Evolutionary conservation across 164 flowering plant genomes (phyloP).

Genomic region (Stephania yunnanensis): DNA sequence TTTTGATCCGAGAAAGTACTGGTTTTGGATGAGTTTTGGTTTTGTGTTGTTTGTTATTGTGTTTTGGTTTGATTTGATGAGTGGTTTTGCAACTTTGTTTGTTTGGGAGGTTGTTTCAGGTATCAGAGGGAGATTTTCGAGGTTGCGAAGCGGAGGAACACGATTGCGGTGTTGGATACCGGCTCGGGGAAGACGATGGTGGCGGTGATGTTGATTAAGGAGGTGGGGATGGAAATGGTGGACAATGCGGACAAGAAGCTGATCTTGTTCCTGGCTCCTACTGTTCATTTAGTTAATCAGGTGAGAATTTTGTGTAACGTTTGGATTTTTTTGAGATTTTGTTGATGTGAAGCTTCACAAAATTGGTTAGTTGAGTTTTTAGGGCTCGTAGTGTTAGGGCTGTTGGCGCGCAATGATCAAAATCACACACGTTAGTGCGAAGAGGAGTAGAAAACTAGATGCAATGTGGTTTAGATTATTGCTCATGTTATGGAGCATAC

Average conservation of each 20-base stretch:
- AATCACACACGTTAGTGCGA: too few relatives aligned
- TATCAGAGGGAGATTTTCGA: conserved; percentile 59
- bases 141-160: conserved; percentile 62
- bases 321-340: neutral
- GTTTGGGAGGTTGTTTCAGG: conserved; percentile 24
- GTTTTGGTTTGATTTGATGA: neutral
- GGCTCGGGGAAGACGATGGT: conserved; percentile 79
- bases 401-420: too few relatives aligned
- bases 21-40: neutral
- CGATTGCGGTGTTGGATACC: conserved; percentile 73
- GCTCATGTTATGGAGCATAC: too few relatives aligned
- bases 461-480: too few relatives aligned
- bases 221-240: conserved; percentile 33
- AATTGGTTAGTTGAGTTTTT: too few relatives aligned
- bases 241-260: conserved; percentile 25
- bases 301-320: conserved; percentile 11
- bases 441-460: too few relatives aligned
- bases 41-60: neutral
- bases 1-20: conserved; percentile 34
- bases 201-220: conserved; percentile 64
- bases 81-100: neutral
- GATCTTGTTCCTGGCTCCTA: conserved; percentile 76
- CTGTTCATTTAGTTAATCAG: conserved; percentile 79
- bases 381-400: too few relatives aligned
- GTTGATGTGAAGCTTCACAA: too few relatives aligned